Base-by-base conservation (phyloP, 345 rosid species). In the Gossypium stocksii region DNA sequence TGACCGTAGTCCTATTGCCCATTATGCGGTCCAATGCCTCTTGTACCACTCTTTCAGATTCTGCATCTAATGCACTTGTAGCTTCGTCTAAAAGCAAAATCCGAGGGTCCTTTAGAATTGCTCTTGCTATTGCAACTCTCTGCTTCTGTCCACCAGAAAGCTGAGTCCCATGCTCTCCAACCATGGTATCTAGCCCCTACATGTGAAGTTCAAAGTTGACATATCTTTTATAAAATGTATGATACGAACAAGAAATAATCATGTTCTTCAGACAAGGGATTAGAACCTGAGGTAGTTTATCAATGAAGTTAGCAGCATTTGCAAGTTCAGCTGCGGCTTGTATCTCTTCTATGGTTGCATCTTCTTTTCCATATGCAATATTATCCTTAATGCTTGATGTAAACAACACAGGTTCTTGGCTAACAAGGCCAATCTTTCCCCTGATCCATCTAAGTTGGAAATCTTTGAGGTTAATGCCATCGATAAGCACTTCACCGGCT, bases 21-120 rank as follows among this genome's bases (percentile, higher is more conserved):
- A 91, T 91, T 10, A 91, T 87, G 84, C 90, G 79, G 59, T 91
- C 96, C 58, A 93, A 71, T 63, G 98, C 94, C 78, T 91, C 96
- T 82, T 91, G 94, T 45, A 93, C 96, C 16, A 84, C 76, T 77
- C 89, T 90, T 77, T 91, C 97, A 0, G 96, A 91, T 80, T 93
- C 97, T 4, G 94, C 91, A 75, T 93, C 97, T 0, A 93, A 89
- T 1, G 98, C 97, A 70, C 96, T 93, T 1, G 98, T 93, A 22
- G 97, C 98, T 80, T 93, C 62, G 29, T 22, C 34, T 20, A 57
- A 57, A 57, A 57, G 34, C 23, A 57, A 57, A 20, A 57, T 22
- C 7, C 62, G 62, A 20, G 62, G 62, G 14, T 57, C 23, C 27
- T 22, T 57, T 22, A 57, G 29, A 57, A 57, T 57, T 57, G 62